These are phyloP conservation scores for Boletus rubropictus DNA, from an alignment of 768 basidiomycete genomes.

Conservation along the genomic window DNA sequence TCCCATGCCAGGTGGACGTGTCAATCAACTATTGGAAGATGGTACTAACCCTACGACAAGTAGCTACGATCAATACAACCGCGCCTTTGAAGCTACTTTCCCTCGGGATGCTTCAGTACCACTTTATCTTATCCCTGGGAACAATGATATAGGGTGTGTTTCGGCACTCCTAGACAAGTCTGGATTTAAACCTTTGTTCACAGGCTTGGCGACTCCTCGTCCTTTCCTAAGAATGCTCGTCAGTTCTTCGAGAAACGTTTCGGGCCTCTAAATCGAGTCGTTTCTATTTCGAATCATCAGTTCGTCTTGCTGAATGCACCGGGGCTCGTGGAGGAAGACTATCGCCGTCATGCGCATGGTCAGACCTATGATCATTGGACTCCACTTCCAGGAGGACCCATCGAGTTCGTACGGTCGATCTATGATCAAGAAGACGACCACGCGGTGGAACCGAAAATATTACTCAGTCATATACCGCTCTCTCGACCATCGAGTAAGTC, in stretches of 20 bases:
- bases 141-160: constrained; percentile 68
- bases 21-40: background rate
- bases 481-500: constrained; percentile 64
- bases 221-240: constrained; percentile 50
- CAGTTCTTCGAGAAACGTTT: constrained; percentile 56
- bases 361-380: constrained; percentile 51
- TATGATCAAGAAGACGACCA: constrained; percentile 29
- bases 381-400: constrained; percentile 46
- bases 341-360: constrained; percentile 49
- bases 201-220: constrained; percentile 51
- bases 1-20: constrained; percentile 21
- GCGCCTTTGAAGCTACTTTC: constrained; percentile 62
- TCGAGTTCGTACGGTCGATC: constrained; percentile 52
- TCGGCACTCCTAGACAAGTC: background rate
- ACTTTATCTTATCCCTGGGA: constrained; percentile 68
- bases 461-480: constrained; percentile 85
- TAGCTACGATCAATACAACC: constrained; percentile 58
- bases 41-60: constrained; percentile 4
- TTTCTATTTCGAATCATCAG: constrained; percentile 62
- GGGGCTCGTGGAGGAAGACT: constrained; percentile 79
- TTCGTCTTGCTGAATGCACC: constrained; percentile 72
- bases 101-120: constrained; percentile 34
- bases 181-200: background rate
- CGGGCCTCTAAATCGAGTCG: constrained; percentile 59
- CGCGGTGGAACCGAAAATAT: constrained; percentile 35